Conservation (phyloP, 1,284 basidiomycete species). For the Apiotrichum laibachii region DNA sequence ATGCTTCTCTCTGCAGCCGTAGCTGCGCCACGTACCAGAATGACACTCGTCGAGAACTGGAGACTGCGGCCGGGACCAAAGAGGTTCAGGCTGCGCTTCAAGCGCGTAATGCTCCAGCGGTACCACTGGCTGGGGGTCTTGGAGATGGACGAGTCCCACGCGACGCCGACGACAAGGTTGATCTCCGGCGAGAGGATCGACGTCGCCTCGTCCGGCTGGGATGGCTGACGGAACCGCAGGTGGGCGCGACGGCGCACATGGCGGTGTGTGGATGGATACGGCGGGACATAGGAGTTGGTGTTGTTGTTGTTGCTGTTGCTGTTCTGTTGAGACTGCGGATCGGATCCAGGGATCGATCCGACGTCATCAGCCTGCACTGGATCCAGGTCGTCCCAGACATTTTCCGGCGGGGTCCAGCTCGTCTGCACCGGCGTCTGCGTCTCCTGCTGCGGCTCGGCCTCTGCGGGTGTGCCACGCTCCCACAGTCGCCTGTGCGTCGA, state of each 20-base stretch:
- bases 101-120: slow-evolving; percentile 6
- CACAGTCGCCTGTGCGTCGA: slow-evolving; percentile 15
- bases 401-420: neutral
- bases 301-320: no score
- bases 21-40: slow-evolving; percentile 22
- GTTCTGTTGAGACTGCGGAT: no score
- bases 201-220: slow-evolving; percentile 16
- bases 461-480: slow-evolving; percentile 8
- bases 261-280: no score
- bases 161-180: slow-evolving; percentile 34
- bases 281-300: no score
- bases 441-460: neutral
- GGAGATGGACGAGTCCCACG: slow-evolving; percentile 31
- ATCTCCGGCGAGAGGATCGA: slow-evolving; percentile 33
- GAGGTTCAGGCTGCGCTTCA: neutral
- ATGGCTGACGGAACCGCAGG: neutral
- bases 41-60: slow-evolving; percentile 32
- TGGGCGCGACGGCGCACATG: no score
- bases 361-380: neutral
- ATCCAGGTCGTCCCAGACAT: neutral
- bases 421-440: neutral
- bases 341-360: no score
- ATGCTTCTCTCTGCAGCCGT: no score
- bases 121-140: slow-evolving; percentile 11
- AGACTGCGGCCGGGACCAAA: slow-evolving; percentile 15